Evolutionary conservation across 352 stramenopile genomes (phyloP), one percentile per base, ranked within the genome.

Genomic region (Globisporangium yorkense): DNA sequence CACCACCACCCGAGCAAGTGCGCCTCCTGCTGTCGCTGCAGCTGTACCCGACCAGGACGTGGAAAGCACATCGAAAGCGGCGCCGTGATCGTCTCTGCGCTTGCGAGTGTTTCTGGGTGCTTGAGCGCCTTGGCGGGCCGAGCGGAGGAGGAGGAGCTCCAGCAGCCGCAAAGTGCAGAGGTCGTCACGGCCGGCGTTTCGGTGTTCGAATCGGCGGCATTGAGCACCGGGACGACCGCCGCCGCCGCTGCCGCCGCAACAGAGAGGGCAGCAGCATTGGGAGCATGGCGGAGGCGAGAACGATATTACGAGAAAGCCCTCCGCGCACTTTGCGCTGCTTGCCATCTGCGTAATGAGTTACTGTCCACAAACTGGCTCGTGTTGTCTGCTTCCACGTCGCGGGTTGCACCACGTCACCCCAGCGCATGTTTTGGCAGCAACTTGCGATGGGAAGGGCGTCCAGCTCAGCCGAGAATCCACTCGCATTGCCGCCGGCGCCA

Each of bases 1-100:
- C 33, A 74, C 68, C 71, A 1, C 20, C 20, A 0, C 61, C 35
- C 15, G 71, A 80, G 56, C 71, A 80, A 37, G 49, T 59, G 44
- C 66, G 68, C 2, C 77, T 80, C 51, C 31, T 80, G 0, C 50
- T 67, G 1, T 66, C 57, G 9, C 51, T 73, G 7, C 66, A 77
- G 56, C 21, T 66, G 5, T 73, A 64, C 31, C 66, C 68, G 15
- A 56, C 66, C 0, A 66, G 68, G 2, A 66, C 71, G 21, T 80
- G 71, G 71, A 77, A 80, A 40, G 24, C 50, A 62, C 21, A 80
- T 80, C 39, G 71, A 66, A 1, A 27, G 24, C 24, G 24, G 24
- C 24, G 24, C 1, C 24, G 24, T 27, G 24, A 27, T 27, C 24
- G 24, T 27, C 24, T 27, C 24, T 27, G 24, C 24, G 24, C 24